Base-by-base conservation (phyloP, 108 stramenopile species). In the Seminavis robusta region DNA sequence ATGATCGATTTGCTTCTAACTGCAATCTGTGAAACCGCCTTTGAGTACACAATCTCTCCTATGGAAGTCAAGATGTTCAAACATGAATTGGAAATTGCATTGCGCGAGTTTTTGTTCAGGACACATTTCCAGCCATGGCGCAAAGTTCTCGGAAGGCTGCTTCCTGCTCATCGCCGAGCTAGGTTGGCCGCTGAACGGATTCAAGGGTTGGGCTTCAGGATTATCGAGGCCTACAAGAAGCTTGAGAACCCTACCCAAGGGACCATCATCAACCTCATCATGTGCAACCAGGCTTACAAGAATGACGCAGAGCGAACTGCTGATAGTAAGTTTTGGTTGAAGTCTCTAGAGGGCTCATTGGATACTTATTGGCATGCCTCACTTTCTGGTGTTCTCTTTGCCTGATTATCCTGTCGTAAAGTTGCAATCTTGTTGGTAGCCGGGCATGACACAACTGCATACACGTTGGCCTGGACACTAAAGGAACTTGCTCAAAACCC, bases 381-480 rank as follows among this genome's bases (percentile, higher is more conserved):
- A n/a, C n/a, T n/a, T n/a, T n/a, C n/a, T n/a, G n/a, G n/a, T n/a
- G n/a, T n/a, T n/a, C n/a, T n/a, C n/a, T n/a, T n/a, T n/a, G n/a
- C n/a, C n/a, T n/a, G n/a, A n/a, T n/a, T n/a, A n/a, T n/a, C n/a
- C n/a, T n/a, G n/a, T n/a, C n/a, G n/a, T n/a, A n/a, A n/a, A n/a
- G 5, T 55, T 17, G 5, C 31, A n/a, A 38, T 31, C 5, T 25
- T 65, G 25, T 47, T 69, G n/a, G 4, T 69, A 10, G 62, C 52
- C 32, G 65, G 65, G 1, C 42, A 59, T 37, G 69, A 71, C 19
- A 81, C 80, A 8, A 81, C 75, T 15, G 76, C 47, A n/a, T 76
- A 76, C 42, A 45, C 65, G 8, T 39, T 77, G 41, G 67, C 67
- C 30, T 67, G 47, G 39, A 73, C 61, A 15, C 46, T 72, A 16